phyloP scores from a whole-genome alignment of 768 basidiomycete species.

The Rhodotorula sphaerocarpa region DNA sequence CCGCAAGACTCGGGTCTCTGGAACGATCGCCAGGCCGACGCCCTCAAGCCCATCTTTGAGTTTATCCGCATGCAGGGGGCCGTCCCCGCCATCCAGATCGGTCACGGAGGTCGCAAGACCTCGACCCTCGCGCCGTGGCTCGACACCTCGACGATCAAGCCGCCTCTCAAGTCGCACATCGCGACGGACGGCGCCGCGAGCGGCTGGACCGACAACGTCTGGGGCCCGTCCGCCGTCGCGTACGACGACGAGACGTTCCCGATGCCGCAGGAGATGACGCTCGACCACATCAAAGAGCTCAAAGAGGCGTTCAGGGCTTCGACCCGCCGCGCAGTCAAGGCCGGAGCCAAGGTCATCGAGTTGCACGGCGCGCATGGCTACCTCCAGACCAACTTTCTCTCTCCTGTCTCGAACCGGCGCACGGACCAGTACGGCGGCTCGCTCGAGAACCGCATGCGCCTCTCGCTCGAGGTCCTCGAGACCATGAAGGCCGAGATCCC shows the following conservation, averaged over 20 bases:
- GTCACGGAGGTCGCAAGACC: conserved; percentile 74
- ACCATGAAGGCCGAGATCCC: conserved; percentile 55
- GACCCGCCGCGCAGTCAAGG: conserved; percentile 31
- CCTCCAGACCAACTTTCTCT: conserved; percentile 61
- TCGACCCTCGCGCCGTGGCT: conserved; percentile 65
- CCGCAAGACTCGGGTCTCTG: conserved; percentile 60
- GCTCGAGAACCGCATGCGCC: conserved; percentile 60
- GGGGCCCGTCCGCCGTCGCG: conserved; percentile 55
- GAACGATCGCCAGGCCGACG: conserved; percentile 58
- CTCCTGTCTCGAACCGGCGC: conserved; percentile 65
- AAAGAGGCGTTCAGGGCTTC: conserved; percentile 54
- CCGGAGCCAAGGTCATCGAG: conserved; percentile 42
- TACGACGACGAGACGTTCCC: conserved; percentile 52
- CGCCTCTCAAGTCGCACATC: conserved; percentile 29
- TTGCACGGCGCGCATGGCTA: conserved; percentile 41
- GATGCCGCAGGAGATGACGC: conserved; percentile 55
- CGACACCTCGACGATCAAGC: conserved; percentile 37
- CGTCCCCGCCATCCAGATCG: conserved; percentile 68
- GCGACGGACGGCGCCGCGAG: conserved; percentile 49
- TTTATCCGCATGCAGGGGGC: conserved; percentile 65
- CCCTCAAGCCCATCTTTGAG: conserved; percentile 59
- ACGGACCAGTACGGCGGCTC: conserved; percentile 65
- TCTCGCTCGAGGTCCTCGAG: conserved; percentile 55
- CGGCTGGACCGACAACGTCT: conserved; percentile 65
- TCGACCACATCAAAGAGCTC: conserved; percentile 52